Percentiles rank a stretch among this genome's conserved stretches.
Evolutionary conservation across 805 yeast genomes (phyloP).

Genomic region (Candida jianshihensis): DNA sequence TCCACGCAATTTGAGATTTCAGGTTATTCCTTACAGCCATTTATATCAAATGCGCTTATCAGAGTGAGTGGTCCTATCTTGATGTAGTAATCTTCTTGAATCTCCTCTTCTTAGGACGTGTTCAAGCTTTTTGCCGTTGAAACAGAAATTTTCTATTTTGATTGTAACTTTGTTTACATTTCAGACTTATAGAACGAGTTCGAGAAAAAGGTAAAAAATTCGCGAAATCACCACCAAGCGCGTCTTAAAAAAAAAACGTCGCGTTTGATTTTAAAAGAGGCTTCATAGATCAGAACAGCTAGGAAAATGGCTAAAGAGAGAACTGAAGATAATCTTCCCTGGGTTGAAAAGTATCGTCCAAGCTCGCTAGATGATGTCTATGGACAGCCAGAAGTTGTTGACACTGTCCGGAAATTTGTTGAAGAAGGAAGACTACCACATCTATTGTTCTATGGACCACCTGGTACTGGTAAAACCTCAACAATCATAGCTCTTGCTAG

Average conservation of each 20-base stretch:
- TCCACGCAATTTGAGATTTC: constrained; percentile 22
- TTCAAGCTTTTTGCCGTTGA: neutral
- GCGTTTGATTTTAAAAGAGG: neutral
- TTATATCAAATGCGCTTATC: too few species aligned
- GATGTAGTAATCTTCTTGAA: too few species aligned
- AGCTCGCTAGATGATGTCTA: constrained; percentile 74
- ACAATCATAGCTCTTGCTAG: constrained; percentile 82
- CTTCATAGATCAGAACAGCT: neutral
- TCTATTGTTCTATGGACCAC: constrained; percentile 89
- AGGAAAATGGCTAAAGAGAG: constrained; percentile 17
- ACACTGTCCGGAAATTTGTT: constrained; percentile 79
- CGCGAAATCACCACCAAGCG: too few species aligned
- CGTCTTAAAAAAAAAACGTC: neutral
- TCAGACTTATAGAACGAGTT: neutral
- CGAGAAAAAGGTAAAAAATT: too few species aligned
- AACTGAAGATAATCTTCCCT: constrained; percentile 22
- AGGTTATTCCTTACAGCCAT: constrained; percentile 23
- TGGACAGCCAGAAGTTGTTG: constrained; percentile 84
- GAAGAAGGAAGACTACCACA: constrained; percentile 84
- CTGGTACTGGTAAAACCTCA: constrained; percentile 91
- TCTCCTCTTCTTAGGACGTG: too few species aligned
- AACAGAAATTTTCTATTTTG: neutral
- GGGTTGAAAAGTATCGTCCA: constrained; percentile 96
- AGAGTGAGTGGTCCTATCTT: too few species aligned
- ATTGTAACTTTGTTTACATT: constrained; percentile 1